Evolutionary conservation across 768 basidiomycete species (phyloP).

Genomic region (Tricholoma saponaceum): DNA sequence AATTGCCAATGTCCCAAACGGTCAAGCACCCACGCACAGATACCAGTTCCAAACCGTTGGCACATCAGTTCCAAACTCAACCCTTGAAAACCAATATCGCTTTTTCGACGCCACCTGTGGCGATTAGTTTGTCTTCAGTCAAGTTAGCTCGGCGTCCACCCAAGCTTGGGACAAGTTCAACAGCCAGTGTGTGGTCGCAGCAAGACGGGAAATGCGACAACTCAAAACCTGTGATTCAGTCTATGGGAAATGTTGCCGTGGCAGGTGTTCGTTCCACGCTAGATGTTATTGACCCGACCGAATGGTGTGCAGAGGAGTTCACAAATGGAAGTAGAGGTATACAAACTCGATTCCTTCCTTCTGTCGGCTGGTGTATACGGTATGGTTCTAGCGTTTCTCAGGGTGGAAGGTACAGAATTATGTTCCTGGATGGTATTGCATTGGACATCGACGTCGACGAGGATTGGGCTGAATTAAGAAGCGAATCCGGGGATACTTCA

Average conservation of each 20-base stretch:
- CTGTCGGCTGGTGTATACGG: slow-evolving; percentile 40
- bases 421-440: slow-evolving; percentile 38
- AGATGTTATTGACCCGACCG: background rate
- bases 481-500: slow-evolving; percentile 20
- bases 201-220: background rate
- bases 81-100: background rate
- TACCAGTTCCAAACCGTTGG: background rate
- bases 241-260: background rate
- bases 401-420: slow-evolving; percentile 38
- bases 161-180: background rate
- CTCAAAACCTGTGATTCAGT: background rate
- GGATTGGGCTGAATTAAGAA: slow-evolving; percentile 33
- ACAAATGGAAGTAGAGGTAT: slow-evolving; percentile 7
- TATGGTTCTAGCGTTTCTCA: slow-evolving; percentile 32
- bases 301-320: slow-evolving; percentile 14
- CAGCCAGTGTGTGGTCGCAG: background rate
- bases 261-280: background rate
- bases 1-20: background rate
- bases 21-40: background rate
- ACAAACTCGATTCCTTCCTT: slow-evolving; percentile 36
- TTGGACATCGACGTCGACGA: slow-evolving; percentile 41
- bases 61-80: background rate
- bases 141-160: background rate
- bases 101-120: background rate
- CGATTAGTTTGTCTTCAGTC: background rate